These are phyloP conservation scores for Alternaria panax DNA, from an alignment of 2,329 filamentous ascomycete genomes.

Conservation along the genomic window DNA sequence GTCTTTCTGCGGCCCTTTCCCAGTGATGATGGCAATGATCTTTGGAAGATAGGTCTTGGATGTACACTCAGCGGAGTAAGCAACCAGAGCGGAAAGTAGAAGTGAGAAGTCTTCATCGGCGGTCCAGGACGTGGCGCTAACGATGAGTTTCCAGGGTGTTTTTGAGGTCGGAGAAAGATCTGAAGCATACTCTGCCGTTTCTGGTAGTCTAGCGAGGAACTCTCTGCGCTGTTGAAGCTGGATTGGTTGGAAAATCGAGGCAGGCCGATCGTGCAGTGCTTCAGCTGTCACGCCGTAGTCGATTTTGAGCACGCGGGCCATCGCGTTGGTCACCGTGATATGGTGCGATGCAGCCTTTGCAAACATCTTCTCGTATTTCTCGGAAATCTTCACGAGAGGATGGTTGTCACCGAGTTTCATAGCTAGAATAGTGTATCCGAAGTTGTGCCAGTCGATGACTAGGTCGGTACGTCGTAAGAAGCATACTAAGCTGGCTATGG, in stretches of 20 bases:
- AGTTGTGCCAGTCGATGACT: constrained; percentile 98
- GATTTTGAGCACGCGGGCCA: constrained; percentile 74
- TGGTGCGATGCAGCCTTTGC: constrained; percentile 75
- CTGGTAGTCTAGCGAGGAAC: constrained; percentile 71
- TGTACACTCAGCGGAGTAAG: constrained; percentile 68
- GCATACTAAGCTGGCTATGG: constrained; percentile 75
- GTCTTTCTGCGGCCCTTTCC: constrained; percentile 85
- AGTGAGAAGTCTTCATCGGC: constrained; percentile 94
- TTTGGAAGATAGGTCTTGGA: constrained; percentile 63
- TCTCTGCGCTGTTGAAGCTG: constrained; percentile 50
- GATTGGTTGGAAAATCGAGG: constrained; percentile 79
- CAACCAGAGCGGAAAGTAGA: constrained; percentile 80
- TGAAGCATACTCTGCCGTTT: constrained; percentile 67
- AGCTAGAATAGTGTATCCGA: constrained; percentile 90
- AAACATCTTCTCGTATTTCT: constrained; percentile 77
- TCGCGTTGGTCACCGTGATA: constrained; percentile 88
- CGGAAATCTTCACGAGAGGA: constrained; percentile 78
- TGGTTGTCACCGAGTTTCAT: constrained; percentile 69
- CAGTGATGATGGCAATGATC: constrained; percentile 90
- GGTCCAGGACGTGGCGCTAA: constrained; percentile 97
- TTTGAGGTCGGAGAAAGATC: constrained; percentile 59
- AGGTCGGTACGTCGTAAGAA: constrained; percentile 80
- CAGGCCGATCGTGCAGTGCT: constrained; percentile 76
- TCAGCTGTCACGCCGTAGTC: constrained; percentile 71
- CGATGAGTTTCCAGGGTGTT: constrained; percentile 71